Percentiles rank a stretch among this genome's conserved stretches.
These are phyloP conservation scores for Termitomyces heimii DNA, from an alignment of 768 basidiomycete genomes.

Conservation along the genomic window DNA sequence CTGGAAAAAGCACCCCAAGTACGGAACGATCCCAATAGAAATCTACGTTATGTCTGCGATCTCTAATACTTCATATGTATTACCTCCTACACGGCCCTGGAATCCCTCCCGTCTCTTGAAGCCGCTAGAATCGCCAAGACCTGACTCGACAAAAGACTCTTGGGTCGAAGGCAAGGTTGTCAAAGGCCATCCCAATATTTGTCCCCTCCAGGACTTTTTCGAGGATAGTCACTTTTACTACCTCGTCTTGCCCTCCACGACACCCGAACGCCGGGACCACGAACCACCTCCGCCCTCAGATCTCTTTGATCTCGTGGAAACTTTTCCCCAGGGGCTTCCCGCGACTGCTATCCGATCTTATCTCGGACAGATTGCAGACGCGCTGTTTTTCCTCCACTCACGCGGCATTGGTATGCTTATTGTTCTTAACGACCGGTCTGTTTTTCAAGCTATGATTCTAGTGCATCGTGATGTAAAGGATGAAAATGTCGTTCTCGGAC, in stretches of 20 bases:
- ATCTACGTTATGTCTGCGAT: conserved; percentile 92
- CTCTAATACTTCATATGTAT: conserved; percentile 71
- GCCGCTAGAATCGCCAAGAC: conserved; percentile 11
- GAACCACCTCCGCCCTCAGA: conserved; percentile 63
- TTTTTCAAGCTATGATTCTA: conserved; percentile 21
- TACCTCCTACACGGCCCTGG: conserved; percentile 81
- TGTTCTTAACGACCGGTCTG: background rate
- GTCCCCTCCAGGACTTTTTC: conserved; percentile 92
- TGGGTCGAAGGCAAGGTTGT: conserved; percentile 71
- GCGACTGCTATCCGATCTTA: conserved; percentile 71
- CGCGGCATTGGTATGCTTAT: conserved; percentile 76
- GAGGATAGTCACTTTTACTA: conserved; percentile 97
- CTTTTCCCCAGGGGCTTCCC: conserved; percentile 80
- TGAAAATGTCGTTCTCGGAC: conserved; percentile 87
- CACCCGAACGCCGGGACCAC: conserved; percentile 48
- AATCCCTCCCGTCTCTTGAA: conserved; percentile 55
- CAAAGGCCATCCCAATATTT: conserved; percentile 93
- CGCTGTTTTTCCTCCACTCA: conserved; percentile 80
- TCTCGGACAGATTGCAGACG: conserved; percentile 92
- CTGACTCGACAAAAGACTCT: conserved; percentile 22
- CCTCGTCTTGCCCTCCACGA: conserved; percentile 77
- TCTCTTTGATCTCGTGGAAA: conserved; percentile 93
- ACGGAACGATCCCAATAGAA: conserved; percentile 97
- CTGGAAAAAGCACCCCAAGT: conserved; percentile 95
- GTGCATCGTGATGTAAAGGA: conserved; percentile 99